Percentiles rank a stretch among this genome's conserved stretches.
Evolutionary conservation across 2,329 filamentous ascomycete genomes (phyloP).

Genomic region (Cercospora sp.): DNA sequence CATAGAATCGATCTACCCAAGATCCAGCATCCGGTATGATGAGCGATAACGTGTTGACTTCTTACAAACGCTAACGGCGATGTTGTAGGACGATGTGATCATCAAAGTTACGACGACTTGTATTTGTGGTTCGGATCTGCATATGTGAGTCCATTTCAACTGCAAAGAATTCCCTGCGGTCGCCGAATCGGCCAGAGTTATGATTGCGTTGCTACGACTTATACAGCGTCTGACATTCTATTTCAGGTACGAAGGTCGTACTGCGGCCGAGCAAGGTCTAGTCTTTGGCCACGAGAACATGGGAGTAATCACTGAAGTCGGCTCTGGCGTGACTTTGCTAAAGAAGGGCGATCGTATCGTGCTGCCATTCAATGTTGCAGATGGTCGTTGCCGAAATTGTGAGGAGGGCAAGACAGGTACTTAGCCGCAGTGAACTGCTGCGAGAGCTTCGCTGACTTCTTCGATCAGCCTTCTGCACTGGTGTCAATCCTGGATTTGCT

Average conservation of each 20-base stretch:
- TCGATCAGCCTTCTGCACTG: conserved; percentile 59
- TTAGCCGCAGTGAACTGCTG: neutral
- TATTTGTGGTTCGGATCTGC: conserved; percentile 37
- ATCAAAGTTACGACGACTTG: conserved; percentile 65
- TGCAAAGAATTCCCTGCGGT: conserved; percentile 45
- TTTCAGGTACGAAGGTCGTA: conserved; percentile 59
- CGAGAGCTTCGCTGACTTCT: neutral
- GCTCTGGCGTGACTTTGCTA: conserved; percentile 59
- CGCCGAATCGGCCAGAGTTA: conserved; percentile 46
- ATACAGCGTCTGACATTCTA: neutral
- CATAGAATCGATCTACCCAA: conserved; percentile 44
- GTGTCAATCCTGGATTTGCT: conserved; percentile 60
- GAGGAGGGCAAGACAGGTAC: conserved; percentile 59
- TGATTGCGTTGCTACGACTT: conserved; percentile 31
- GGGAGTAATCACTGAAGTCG: conserved; percentile 49
- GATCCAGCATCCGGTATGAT: conserved; percentile 55
- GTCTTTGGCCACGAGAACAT: conserved; percentile 46
- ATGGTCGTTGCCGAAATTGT: conserved; percentile 63
- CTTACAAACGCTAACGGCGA: neutral
- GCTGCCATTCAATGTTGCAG: conserved; percentile 65
- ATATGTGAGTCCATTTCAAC: conserved; percentile 33
- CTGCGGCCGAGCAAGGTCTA: conserved; percentile 61
- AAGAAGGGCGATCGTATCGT: conserved; percentile 65
- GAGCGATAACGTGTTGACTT: neutral
- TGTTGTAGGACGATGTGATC: conserved; percentile 58